A percentile compares a stretch with the other conserved stretches of the same genome.
Conservation (phyloP, 2,329 filamentous ascomycete species). For the Trichoderma lentiforme region DNA sequence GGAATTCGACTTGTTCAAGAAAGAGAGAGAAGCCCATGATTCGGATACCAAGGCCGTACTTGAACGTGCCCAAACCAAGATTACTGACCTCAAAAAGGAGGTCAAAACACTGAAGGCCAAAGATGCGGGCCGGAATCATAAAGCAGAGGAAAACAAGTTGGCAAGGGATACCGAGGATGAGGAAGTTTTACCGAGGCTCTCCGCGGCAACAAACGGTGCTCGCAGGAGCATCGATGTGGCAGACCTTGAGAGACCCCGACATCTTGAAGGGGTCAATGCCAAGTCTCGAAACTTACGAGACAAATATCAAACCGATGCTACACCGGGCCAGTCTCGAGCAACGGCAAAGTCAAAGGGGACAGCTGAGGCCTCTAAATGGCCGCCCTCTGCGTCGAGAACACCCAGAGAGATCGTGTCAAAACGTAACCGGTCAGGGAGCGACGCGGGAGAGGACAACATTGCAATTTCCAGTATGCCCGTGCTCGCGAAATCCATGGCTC, state of each 20-base stretch:
- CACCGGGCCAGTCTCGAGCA: slow-evolving; percentile 20
- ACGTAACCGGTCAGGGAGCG: slow-evolving; percentile 30
- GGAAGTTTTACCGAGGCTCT: not conserved
- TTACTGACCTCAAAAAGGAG: slow-evolving; percentile 54
- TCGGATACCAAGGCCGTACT: slow-evolving; percentile 54
- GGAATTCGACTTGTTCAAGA: slow-evolving; percentile 53
- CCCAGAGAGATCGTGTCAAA: slow-evolving; percentile 36
- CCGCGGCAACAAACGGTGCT: slow-evolving; percentile 5
- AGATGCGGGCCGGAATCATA: slow-evolving; percentile 29
- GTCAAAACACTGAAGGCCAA: slow-evolving; percentile 43
- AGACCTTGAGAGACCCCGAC: slow-evolving; percentile 19
- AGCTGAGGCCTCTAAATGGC: slow-evolving; percentile 34
- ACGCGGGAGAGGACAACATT: slow-evolving; percentile 26
- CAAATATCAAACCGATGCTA: slow-evolving; percentile 34
- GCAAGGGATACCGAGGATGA: slow-evolving; percentile 16
- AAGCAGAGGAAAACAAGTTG: slow-evolving; percentile 21
- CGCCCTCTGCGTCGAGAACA: slow-evolving; percentile 41
- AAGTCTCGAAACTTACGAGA: slow-evolving; percentile 33
- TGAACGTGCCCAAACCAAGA: slow-evolving; percentile 55
- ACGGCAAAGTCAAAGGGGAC: slow-evolving; percentile 18
- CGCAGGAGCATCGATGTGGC: slow-evolving; percentile 31
- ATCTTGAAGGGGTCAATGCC: slow-evolving; percentile 20
- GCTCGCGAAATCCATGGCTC: slow-evolving; percentile 26
- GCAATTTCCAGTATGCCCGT: slow-evolving; percentile 29
- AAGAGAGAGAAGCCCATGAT: slow-evolving; percentile 52